Base-by-base conservation (phyloP, 345 rosid genomes). In the Populus euphratica region DNA sequence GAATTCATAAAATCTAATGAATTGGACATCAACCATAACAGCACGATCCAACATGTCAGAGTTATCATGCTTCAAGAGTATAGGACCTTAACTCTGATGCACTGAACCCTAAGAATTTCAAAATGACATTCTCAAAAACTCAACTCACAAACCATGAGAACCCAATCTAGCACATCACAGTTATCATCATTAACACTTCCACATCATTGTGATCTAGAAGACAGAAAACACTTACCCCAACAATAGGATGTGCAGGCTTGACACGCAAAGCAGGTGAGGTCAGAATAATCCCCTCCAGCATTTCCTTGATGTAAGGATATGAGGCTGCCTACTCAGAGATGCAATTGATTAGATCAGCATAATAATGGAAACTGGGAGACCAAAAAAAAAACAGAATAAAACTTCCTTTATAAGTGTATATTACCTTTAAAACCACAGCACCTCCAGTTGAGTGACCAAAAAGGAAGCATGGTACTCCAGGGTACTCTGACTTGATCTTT, bases 401-500 rank as follows among this genome's bases (percentile, higher is more conserved):
- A n/a, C 11, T 43, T 8, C 70, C 17, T 69, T 20, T 41, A 20
- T 14, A 1, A 3, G 5, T n/a, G n/a, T 8, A 3, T 23, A n/a
- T 71, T 79, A 91, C 98, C 93, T 96, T 96, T 80, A 96, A 86
- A 82, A 96, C 99, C 70, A 94, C 98, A 73, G 99, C 94, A 76
- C 99, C 99, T 81, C 99, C 98, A 0, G 98, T 94, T 44, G 97
- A 96, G 76, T 96, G 99, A 82, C 99, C 99, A 81, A 93, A 92
- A 50, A 96, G 98, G 82, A 96, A 96, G 86, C 99, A 96, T 27
- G 97, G 97, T 27, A 91, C 79, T n/a, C 89, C 93, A 0, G 94
- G 97, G 79, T 96, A 84, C 66, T 94, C 98, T 39, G 79, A 85
- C 85, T 81, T 90, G 71, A 92, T 82, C 83, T 90, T 96, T 73